Base-by-base conservation (phyloP, 257 asterid genomes). In the Solanum gracilifrons region DNA sequence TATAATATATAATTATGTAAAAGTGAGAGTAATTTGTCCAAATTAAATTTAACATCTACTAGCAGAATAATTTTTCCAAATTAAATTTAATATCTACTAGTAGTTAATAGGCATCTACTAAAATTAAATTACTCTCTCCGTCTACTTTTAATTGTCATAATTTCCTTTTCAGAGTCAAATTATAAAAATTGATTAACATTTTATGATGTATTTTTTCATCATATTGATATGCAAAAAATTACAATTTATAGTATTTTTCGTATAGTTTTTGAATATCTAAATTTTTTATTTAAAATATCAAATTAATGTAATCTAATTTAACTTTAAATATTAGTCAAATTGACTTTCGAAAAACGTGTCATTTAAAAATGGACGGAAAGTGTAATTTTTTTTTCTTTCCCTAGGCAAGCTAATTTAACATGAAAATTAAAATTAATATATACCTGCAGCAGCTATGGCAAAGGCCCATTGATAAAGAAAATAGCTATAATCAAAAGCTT, bases 381-480 rank as follows among this genome's bases (percentile, higher is more conserved):
- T 15, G 21, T 2, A 48, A 46, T 13, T 21, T 71, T 36, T 33
- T 23, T 43, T 25, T 27, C 5, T 79, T 27, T 80, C 20, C 25
- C 41, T 16, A 73, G 31, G 82, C 29, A 27, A 80, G 29, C 20
- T 80, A 55, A 46, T 46, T 46, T 46, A 25, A 27, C 9, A 80
- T 9, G 29, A 80, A 43, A 46, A 29, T 16, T 9, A 43, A 41
- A 46, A 46, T 27, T 9, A 79, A 41, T 25, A 77, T 25, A 77
- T 79, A 80, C 99, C 99, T 35, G 99, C 99, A 73, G 99, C 98
- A 76, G 98, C 99, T 29, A 96, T 96, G 82, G 99, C 99, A 86
- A 95, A 96, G 32, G 99, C 98, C 99, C 98, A 96, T 85, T 96
- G 99, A 87, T 96, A 96, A 2, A 96, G 92, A 84, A 96, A 96